phyloP scores from a whole-genome alignment of 2,329 filamentous ascomycete species.

The Ophiostoma ulmi region DNA sequence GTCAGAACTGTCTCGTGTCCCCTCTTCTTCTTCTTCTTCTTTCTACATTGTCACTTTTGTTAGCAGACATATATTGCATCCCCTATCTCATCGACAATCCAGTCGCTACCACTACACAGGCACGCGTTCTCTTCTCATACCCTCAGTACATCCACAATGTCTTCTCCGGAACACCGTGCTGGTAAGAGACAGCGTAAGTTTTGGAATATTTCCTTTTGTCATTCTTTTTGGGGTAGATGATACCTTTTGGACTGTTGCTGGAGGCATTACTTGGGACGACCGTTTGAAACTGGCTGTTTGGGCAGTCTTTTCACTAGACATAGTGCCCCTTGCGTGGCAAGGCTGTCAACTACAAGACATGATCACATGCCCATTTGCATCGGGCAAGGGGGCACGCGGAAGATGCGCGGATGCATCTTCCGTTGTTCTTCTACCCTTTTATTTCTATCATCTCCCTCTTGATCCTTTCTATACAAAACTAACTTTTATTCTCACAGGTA shows the following conservation, averaged over 20 bases:
- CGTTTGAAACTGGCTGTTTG: background rate
- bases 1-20: background rate
- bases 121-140: background rate
- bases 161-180: constrained; percentile 29
- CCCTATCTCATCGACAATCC: background rate
- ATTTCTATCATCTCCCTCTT: background rate
- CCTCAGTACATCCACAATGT: constrained; percentile 20
- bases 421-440: background rate
- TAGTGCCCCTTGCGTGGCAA: constrained; percentile 3
- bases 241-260: background rate
- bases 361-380: constrained; percentile 1
- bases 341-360: background rate
- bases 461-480: background rate
- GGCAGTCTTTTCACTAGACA: background rate
- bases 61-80: background rate
- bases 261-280: background rate
- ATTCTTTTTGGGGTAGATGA: background rate
- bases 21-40: background rate
- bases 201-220: background rate
- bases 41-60: background rate
- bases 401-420: background rate
- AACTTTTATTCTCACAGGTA: constrained; percentile 54
- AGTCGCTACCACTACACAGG: background rate
- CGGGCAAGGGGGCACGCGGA: background rate
- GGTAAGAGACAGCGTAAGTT: constrained; percentile 34